Base-by-base conservation (phyloP, 2,329 filamentous ascomycete genomes). In the Beauveria asiatica region DNA sequence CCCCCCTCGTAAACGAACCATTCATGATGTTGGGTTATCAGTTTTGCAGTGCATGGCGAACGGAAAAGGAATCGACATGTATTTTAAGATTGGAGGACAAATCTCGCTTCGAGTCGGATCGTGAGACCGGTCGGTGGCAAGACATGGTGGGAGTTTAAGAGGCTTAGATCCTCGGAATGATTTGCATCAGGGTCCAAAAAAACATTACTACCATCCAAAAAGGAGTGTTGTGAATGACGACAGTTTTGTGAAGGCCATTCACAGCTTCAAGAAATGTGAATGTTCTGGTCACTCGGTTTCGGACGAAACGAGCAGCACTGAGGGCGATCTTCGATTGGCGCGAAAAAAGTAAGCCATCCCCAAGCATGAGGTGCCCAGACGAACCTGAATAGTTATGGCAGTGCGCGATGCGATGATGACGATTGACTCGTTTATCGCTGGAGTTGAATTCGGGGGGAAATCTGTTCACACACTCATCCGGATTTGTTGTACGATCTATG, bases 1-100 rank as follows among this genome's bases (percentile, higher is more conserved):
- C 85, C 88, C 74, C 79, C 84, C 69, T 86, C 84, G 73, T 85
- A 83, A 82, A 74, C 70, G 68, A 74, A 67, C 55, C 70, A 67
- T 70, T 70, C 70, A 71, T 70, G 71, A 72, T 73, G 65, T 65
- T 70, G 69, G 72, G 71, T 74, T 72, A 74, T 74, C 70, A 75
- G 70, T 75, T 71, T 73, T 70, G 71, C 71, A 73, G 74, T 72
- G 70, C 73, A 76, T 76, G 73, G 71, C 70, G 72, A 73, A 71
- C 67, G 67, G 72, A 67, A 74, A 71, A 68, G 67, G 72, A 67
- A 74, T 68, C 75, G 75, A 70, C 75, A 76, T 79, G 77, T 78
- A 78, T 72, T 78, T 72, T 77, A 73, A 75, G 74, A 72, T 66
- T 66, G 72, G 72, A 75, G 71, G 73, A 70, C 71, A 71, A 71